phyloP scores from a whole-genome alignment of 2,329 filamentous ascomycete species.

The Endoconidiophora laricicola region DNA sequence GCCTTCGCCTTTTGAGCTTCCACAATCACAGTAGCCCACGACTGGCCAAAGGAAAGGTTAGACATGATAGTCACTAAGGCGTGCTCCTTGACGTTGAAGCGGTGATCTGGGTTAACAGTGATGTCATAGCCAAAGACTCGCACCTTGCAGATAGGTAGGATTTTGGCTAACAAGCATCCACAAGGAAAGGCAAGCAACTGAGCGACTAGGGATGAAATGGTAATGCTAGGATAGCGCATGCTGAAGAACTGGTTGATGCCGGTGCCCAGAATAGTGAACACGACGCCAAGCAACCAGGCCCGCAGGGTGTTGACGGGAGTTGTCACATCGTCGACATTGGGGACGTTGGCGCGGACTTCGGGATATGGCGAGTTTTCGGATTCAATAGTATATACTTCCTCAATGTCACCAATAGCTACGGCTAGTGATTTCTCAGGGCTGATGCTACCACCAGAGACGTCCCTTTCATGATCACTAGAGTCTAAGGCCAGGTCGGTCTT shows the following conservation, averaged over 20 bases:
- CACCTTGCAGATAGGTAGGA: slow-evolving; percentile 19
- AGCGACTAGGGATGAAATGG: slow-evolving; percentile 36
- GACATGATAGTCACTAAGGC: slow-evolving; percentile 31
- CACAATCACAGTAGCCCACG: slow-evolving; percentile 25
- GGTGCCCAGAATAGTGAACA: slow-evolving; percentile 41
- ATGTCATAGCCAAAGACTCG: slow-evolving; percentile 18
- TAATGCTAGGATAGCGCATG: slow-evolving; percentile 31
- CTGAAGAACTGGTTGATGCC: slow-evolving; percentile 38
- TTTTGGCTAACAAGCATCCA: slow-evolving; percentile 19
- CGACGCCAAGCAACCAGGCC: slow-evolving; percentile 39
- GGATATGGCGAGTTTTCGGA: slow-evolving; percentile 38
- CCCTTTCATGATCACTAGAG: background rate
- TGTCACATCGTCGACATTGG: slow-evolving; percentile 31
- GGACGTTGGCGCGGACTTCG: slow-evolving; percentile 23
- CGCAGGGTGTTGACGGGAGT: slow-evolving; percentile 39
- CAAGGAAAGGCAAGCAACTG: slow-evolving; percentile 38
- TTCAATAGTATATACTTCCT: slow-evolving; percentile 3
- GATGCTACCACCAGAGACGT: background rate
- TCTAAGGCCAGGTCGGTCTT: background rate
- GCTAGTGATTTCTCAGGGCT: background rate
- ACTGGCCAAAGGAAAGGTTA: slow-evolving; percentile 20
- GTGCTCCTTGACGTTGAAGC: slow-evolving; percentile 31
- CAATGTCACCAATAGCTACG: background rate
- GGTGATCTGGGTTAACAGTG: slow-evolving; percentile 24
- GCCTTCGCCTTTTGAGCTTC: slow-evolving; percentile 29